Evolutionary conservation across 805 yeast species (phyloP).

Genomic region (Candida parachauliodes): DNA sequence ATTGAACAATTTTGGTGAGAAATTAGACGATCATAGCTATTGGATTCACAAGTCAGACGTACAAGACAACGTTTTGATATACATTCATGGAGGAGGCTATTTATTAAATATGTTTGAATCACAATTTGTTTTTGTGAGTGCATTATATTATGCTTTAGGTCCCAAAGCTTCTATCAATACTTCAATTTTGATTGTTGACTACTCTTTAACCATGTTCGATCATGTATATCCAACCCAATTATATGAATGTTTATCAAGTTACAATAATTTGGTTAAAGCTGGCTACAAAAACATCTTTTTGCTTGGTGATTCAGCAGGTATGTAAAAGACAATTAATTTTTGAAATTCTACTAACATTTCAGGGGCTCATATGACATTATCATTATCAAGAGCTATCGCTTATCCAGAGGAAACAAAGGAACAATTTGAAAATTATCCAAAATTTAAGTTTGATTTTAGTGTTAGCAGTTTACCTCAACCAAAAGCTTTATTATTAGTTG

Average conservation of each 20-base stretch:
- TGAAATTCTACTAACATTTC: conserved; percentile 15
- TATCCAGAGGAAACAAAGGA: conserved; percentile 27
- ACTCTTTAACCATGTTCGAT: conserved; percentile 27
- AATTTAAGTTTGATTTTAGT: conserved; percentile 11
- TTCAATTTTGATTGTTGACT: conserved; percentile 30
- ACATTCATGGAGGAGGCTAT: conserved; percentile 40
- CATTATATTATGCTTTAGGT: conserved; percentile 25
- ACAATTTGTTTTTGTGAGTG: conserved; percentile 27
- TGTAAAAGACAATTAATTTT: not conserved
- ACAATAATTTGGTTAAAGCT: conserved; percentile 18
- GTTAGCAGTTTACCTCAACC: conserved; percentile 23
- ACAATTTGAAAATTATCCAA: conserved; percentile 19
- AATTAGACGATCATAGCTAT: conserved; percentile 22
- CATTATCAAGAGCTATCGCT: conserved; percentile 20
- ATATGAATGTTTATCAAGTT: conserved; percentile 24
- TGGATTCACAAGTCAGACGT: conserved; percentile 32
- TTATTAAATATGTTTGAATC: conserved; percentile 22
- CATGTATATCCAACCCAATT: conserved; percentile 32
- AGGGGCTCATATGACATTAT: conserved; percentile 26
- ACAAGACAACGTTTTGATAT: conserved; percentile 20
- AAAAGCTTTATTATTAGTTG: conserved; percentile 21
- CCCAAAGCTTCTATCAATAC: conserved; percentile 9
- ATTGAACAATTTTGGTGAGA: conserved; percentile 14
- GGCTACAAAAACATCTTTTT: conserved; percentile 26
- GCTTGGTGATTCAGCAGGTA: conserved; percentile 43